Base-by-base conservation (phyloP, 2,329 filamentous ascomycete species). In the Periconia digitata region DNA sequence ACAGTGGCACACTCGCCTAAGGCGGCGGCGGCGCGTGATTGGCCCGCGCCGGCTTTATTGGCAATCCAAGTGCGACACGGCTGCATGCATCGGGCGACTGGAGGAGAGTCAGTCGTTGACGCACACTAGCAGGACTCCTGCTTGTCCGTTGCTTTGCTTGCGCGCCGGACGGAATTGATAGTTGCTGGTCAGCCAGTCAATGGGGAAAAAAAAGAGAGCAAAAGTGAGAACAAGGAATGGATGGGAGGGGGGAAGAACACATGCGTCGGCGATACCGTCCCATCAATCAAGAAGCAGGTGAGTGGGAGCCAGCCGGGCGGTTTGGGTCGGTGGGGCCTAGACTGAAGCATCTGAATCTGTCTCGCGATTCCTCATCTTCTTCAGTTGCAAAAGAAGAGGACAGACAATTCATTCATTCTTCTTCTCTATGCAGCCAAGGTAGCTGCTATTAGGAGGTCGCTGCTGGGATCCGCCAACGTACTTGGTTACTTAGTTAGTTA, bases 1-100 rank as follows among this genome's bases (percentile, higher is more conserved):
- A 42, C 38, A 41, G 35, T 40, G 40, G 45, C 41, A 37, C 43
- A 40, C 38, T 49, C 60, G 59, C 56, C 34, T 54, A 48, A 49
- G 54, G 43, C 36, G 44, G 35, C n/a, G 17, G 27, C 13, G 22
- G 27, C 24, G 38, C 29, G 47, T 57, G 55, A 66, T 67, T 67
- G 64, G 65, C 18, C 16, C 41, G 36, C 17, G 43, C 36, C 34
- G 42, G 51, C 16, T 39, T 36, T 64, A 67, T 66, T 66, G 63
- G 60, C 62, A 63, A 62, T 59, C 52, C 60, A 52, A 44, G 49
- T 35, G 20, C 36, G 37, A 22, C 29, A 46, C 44, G 10, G 46
- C 40, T 46, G 55, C 53, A 43, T 51, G 41, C 29, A n/a, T n/a
- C n/a, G n/a, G n/a, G n/a, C n/a, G n/a, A n/a, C 22, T 16, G 21